Evolutionary conservation across 1,139 yeast genomes (phyloP), one percentile per base, ranked within the genome.

Genomic region (Candida tropicalis): DNA sequence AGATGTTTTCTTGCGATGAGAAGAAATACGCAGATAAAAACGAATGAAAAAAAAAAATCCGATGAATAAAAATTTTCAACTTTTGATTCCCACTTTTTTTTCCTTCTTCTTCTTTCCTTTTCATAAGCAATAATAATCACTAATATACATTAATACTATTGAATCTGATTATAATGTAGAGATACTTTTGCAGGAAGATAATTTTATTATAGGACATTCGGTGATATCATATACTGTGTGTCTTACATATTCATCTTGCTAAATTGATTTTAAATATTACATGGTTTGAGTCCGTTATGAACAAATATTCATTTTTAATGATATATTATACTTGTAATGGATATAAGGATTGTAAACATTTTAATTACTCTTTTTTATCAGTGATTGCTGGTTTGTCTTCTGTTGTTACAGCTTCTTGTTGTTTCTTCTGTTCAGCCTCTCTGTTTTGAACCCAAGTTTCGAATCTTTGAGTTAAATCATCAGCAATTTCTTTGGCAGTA

Each of bases 281-380:
- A 75, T 72, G 70, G 81, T 77, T 77, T 77, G 82, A 77, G 81
- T 77, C 81, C 67, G 71, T 54, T 62, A 65, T 58, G 56, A 66
- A 18, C 15, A 31, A 54, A 29, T 34, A 32, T 35, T 42, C 38
- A 46, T 11, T 15, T 29, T 16, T 18, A 5, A 31, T 11, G 23
- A 31, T 31, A 31, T 18, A n/a, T 31, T 27, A n/a, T n/a, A 47
- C 51, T 69, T 58, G 59, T 68, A 58, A 58, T 72, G 69, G 82
- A 77, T 77, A 77, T 77, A 77, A 78, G 74, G 68, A 70, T 69
- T 75, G 80, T 73, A 66, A 56, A 73, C 76, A 74, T 69, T 26
- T 37, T 38, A 16, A 16, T 17, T 13, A 24, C 27, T 39, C 40
- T 13, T 29, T 36, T 34, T 42, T 35, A 16, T 31, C 46, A 23